These are phyloP conservation scores for Stereocaulon alpinum DNA, from an alignment of 495 filamentous ascomycete genomes.

Conservation along the genomic window DNA sequence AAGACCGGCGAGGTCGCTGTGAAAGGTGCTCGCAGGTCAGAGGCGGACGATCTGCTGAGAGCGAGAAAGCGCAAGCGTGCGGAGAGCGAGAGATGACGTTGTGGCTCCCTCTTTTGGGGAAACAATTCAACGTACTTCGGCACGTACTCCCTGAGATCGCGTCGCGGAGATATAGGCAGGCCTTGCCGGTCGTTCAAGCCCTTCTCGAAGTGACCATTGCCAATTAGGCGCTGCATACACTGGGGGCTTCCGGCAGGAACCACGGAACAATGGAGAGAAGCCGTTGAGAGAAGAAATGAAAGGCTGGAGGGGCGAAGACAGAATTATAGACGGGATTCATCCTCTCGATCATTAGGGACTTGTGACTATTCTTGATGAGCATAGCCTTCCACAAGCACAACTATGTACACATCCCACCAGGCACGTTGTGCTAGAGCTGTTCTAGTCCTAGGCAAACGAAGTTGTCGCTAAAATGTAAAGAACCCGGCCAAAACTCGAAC, in stretches of 20 bases:
- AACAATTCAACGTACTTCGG: too few species aligned
- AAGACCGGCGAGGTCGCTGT: not conserved
- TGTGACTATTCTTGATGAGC: not conserved
- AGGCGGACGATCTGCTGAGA: slow-evolving; percentile 12
- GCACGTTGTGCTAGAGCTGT: not conserved
- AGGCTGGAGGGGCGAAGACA: not conserved
- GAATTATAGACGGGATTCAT: too few species aligned
- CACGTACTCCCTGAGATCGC: too few species aligned
- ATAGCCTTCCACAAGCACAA: not conserved
- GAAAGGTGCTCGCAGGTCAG: not conserved
- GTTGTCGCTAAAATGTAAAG: not conserved
- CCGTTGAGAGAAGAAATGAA: not conserved
- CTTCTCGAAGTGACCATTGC: too few species aligned
- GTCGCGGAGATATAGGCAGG: not conserved
- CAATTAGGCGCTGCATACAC: too few species aligned
- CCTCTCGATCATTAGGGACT: too few species aligned
- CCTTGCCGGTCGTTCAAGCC: too few species aligned
- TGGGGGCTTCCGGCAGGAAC: not conserved
- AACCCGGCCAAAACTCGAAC: not conserved
- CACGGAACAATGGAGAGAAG: not conserved
- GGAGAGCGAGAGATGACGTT: not conserved
- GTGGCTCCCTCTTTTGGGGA: not conserved
- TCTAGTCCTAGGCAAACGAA: not conserved
- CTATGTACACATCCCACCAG: slow-evolving; percentile 10
- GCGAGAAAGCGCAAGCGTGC: slow-evolving; percentile 10